Evolutionary conservation across 345 rosid genomes (phyloP).

Genomic region (Balakata baccata): DNA sequence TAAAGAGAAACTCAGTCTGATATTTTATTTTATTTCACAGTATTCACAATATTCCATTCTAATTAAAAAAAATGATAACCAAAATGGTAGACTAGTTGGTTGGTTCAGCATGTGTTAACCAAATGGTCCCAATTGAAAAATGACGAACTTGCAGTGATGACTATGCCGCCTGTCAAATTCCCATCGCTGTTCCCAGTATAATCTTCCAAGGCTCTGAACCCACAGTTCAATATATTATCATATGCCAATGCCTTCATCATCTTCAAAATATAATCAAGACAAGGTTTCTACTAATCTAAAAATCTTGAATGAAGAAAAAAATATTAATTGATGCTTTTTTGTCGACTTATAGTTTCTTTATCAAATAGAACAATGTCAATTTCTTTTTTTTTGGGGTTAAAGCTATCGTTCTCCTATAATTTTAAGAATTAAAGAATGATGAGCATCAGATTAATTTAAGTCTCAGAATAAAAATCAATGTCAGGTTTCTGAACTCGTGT

Average conservation of each 20-base stretch:
- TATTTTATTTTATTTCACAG: too few species aligned
- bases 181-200: background rate
- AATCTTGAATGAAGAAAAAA: too few species aligned
- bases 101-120: too few species aligned
- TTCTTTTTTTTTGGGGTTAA: too few species aligned
- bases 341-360: background rate
- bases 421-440: conserved; percentile 2
- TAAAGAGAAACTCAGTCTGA: too few species aligned
- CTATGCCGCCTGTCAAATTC: too few species aligned
- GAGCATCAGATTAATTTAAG: background rate
- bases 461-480: background rate
- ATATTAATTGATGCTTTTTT: background rate
- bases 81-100: too few species aligned
- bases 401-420: background rate
- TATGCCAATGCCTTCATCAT: too few species aligned
- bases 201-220: background rate
- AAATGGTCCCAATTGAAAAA: background rate
- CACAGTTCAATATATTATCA: background rate
- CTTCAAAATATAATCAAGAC: background rate
- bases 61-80: too few species aligned
- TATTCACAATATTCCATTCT: too few species aligned
- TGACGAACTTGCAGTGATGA: background rate
- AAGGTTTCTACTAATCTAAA: too few species aligned
- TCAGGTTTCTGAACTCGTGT: conserved; percentile 8
- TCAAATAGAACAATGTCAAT: background rate